Conservation (phyloP, 805 yeast species). For the Saccharomycopsis oosterbeekiorum region DNA sequence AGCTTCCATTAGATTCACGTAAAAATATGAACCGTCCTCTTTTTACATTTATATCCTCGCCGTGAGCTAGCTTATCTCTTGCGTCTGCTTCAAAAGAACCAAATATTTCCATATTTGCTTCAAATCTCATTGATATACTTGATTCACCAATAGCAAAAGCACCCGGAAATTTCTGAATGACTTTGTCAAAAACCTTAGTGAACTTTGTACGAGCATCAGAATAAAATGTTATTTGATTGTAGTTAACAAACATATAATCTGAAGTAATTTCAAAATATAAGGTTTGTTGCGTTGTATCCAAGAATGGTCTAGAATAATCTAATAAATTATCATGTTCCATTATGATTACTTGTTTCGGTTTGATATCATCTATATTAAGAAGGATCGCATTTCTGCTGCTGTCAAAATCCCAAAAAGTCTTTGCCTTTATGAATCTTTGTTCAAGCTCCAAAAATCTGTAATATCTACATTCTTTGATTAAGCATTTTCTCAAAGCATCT, state of each 20-base stretch:
- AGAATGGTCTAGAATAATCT: not conserved
- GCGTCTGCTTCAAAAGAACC: not conserved
- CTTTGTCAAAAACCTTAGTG: not conserved
- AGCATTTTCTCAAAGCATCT: slow-evolving; percentile 45
- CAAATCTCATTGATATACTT: not conserved
- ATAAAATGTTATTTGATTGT: not conserved
- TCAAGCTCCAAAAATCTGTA: slow-evolving; percentile 69
- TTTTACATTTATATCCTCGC: no score
- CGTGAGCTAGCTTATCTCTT: no score
- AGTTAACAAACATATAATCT: not conserved
- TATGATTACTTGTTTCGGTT: slow-evolving; percentile 23
- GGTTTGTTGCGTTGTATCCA: not conserved
- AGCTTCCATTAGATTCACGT: not conserved
- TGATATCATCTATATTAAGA: slow-evolving; percentile 38
- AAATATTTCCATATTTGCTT: not conserved
- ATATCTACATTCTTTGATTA: slow-evolving; percentile 64
- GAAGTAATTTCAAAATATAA: not conserved
- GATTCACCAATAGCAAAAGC: not conserved
- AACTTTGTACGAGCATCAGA: not conserved
- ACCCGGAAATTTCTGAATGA: not conserved
- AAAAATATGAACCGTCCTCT: not conserved
- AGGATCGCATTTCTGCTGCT: slow-evolving; percentile 45
- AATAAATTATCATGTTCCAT: not conserved
- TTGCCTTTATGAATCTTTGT: slow-evolving; percentile 51
- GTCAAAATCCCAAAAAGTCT: slow-evolving; percentile 43